Conservation (phyloP, 805 yeast genomes). For the Komagataella kurtzmanii region DNA sequence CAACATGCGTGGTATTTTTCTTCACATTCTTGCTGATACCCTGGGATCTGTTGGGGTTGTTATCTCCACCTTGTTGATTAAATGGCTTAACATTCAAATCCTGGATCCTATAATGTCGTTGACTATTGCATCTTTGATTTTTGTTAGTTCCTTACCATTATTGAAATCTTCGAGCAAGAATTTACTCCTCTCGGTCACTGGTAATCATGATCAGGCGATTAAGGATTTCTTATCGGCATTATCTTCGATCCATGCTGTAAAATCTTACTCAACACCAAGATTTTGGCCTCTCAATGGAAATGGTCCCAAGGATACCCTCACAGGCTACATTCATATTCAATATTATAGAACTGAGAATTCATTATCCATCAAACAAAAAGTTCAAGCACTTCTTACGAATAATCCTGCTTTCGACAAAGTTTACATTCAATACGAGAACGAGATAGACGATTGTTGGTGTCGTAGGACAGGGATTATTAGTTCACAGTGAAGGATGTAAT, state of each 20-base stretch:
- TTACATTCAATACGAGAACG: conserved; percentile 21
- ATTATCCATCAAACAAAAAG: conserved; percentile 11
- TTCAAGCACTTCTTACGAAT: conserved; percentile 13
- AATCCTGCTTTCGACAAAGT: conserved; percentile 11
- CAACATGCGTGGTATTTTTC: conserved; percentile 88
- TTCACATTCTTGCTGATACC: conserved; percentile 91
- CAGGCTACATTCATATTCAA: conserved; percentile 81
- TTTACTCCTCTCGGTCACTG: conserved; percentile 48
- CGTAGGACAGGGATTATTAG: conserved; percentile 4
- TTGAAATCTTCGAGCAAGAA: conserved; percentile 69
- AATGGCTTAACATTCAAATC: conserved; percentile 51
- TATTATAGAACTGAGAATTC: conserved; percentile 26
- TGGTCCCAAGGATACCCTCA: conserved; percentile 21
- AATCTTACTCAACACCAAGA: conserved; percentile 77
- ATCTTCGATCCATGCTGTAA: conserved; percentile 61
- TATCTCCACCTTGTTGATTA: conserved; percentile 71
- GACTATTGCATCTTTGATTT: conserved; percentile 69
- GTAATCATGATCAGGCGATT: conserved; percentile 33
- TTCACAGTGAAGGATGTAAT: neutral
- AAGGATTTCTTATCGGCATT: conserved; percentile 53
- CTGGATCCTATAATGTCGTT: conserved; percentile 91
- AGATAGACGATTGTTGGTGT: conserved; percentile 26
- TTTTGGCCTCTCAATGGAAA: conserved; percentile 62
- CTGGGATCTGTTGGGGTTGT: conserved; percentile 96
- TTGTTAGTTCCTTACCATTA: conserved; percentile 74